phyloP scores from a whole-genome alignment of 352 stramenopile species.

The Globisporangium nodosum region DNA sequence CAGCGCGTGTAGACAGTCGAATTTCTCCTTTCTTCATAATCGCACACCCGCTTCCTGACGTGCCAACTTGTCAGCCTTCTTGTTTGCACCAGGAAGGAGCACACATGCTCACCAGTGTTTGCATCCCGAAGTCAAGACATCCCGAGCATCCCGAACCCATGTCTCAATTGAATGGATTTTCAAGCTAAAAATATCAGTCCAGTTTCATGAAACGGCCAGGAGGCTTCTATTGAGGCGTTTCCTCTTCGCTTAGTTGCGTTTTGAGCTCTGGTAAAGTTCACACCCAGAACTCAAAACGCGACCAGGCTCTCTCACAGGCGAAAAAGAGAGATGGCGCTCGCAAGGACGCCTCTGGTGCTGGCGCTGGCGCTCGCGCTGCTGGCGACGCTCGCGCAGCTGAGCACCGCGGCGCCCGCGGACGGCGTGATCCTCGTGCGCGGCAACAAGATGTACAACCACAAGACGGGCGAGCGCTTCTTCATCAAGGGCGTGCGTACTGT shows the following conservation, averaged over 20 bases:
- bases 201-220: not conserved
- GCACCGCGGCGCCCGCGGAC: slow-evolving; percentile 20
- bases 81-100: too few relatives aligned
- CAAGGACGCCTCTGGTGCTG: not conserved
- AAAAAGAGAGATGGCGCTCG: slow-evolving; percentile 8
- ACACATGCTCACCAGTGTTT: too few relatives aligned
- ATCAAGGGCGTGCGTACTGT: slow-evolving; percentile 69
- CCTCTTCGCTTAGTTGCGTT: too few relatives aligned
- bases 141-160: too few relatives aligned
- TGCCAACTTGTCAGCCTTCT: not conserved
- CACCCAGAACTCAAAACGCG: not conserved
- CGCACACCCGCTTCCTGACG: not conserved
- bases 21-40: not conserved
- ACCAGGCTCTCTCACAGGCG: not conserved
- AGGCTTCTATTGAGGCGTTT: not conserved
- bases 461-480: slow-evolving; percentile 79
- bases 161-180: too few relatives aligned
- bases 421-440: slow-evolving; percentile 71
- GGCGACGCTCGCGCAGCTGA: slow-evolving; percentile 6
- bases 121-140: too few relatives aligned
- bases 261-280: too few relatives aligned
- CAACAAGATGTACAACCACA: slow-evolving; percentile 86
- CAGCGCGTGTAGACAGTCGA: slow-evolving; percentile 3
- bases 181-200: too few relatives aligned
- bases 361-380: slow-evolving; percentile 6